phyloP scores from a whole-genome alignment of 306 rosid species.

The Arachis stenosperma region DNA sequence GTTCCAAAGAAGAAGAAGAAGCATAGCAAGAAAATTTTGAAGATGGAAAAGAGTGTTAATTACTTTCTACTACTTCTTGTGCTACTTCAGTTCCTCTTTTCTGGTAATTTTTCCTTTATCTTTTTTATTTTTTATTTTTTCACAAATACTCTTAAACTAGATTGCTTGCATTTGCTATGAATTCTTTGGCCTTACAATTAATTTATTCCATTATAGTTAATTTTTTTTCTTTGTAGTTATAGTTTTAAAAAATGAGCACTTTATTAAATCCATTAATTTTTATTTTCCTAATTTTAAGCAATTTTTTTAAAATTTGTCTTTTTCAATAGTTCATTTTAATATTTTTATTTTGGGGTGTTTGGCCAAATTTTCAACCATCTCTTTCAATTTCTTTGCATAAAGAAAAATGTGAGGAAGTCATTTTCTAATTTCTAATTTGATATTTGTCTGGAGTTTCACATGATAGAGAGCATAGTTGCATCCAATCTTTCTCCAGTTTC shows the following conservation, averaged over 20 bases:
- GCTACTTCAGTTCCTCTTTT: constrained; percentile 50
- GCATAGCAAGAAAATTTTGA: constrained; percentile 21
- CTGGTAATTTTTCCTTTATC: constrained; percentile 67
- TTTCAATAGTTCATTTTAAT: background rate
- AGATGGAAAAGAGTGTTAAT: constrained; percentile 43
- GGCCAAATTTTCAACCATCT: constrained; percentile 23
- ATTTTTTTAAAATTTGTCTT: constrained; percentile 1
- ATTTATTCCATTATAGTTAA: background rate
- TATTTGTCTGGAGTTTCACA: constrained; percentile 35
- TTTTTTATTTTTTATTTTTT: constrained; percentile 35
- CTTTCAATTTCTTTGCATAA: constrained; percentile 19
- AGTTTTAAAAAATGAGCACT: background rate
- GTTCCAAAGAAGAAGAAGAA: constrained; percentile 2
- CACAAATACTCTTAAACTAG: background rate
- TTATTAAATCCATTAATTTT: constrained; percentile 8
- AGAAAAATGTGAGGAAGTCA: constrained; percentile 22
- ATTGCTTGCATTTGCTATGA: too few relatives aligned
- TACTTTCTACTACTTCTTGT: constrained; percentile 48
- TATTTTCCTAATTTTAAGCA: constrained; percentile 6
- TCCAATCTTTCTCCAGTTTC: constrained; percentile 16
- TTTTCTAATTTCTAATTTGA: background rate
- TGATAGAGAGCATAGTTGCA: background rate
- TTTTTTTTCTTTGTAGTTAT: background rate
- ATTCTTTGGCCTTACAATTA: constrained; percentile 4
- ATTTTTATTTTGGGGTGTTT: constrained; percentile 4